A percentile compares a stretch with the other conserved stretches of the same genome.
Evolutionary conservation across 352 stramenopile genomes (phyloP).

Genomic region (Pseudoperonospora humuli): DNA sequence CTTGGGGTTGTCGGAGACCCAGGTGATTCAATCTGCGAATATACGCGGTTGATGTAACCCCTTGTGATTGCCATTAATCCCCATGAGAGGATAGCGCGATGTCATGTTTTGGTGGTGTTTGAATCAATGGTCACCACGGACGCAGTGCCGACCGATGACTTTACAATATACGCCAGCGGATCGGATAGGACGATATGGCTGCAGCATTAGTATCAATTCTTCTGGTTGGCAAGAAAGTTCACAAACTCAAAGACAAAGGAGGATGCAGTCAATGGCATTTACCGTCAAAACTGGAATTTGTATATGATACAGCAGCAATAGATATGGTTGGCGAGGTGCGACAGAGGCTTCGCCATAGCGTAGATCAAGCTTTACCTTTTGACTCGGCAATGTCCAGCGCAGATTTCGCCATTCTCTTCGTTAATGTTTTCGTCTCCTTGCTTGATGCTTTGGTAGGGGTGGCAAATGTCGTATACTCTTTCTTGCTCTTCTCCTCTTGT

Average conservation of each 20-base stretch:
- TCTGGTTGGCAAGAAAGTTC: background rate
- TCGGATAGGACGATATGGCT: constrained; percentile 31
- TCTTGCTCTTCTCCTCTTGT: too few species aligned
- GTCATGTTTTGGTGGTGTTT: too few species aligned
- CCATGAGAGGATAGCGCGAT: too few species aligned
- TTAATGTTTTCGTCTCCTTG: constrained; percentile 2
- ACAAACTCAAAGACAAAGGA: background rate
- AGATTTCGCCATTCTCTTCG: background rate
- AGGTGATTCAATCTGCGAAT: constrained; percentile 32
- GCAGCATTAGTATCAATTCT: background rate
- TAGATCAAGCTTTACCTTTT: constrained; percentile 16
- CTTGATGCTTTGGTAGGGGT: constrained; percentile 1
- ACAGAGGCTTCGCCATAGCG: constrained; percentile 5
- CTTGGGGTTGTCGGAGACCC: constrained; percentile 34
- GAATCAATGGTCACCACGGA: constrained; percentile 63
- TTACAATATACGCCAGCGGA: constrained; percentile 40
- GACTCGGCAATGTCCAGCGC: constrained; percentile 13
- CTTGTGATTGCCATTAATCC: constrained; percentile 49
- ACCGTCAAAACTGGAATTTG: constrained; percentile 20
- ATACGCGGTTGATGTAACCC: too few species aligned
- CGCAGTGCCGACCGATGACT: constrained; percentile 34
- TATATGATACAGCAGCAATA: constrained; percentile 25
- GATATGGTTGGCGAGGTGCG: constrained; percentile 13
- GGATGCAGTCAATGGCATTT: background rate
- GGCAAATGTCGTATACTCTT: constrained; percentile 2